Percentiles rank a stretch among this genome's conserved stretches.
Conservation (phyloP, 2,329 filamentous ascomycete species). For the Geoglossum cookeanum region DNA sequence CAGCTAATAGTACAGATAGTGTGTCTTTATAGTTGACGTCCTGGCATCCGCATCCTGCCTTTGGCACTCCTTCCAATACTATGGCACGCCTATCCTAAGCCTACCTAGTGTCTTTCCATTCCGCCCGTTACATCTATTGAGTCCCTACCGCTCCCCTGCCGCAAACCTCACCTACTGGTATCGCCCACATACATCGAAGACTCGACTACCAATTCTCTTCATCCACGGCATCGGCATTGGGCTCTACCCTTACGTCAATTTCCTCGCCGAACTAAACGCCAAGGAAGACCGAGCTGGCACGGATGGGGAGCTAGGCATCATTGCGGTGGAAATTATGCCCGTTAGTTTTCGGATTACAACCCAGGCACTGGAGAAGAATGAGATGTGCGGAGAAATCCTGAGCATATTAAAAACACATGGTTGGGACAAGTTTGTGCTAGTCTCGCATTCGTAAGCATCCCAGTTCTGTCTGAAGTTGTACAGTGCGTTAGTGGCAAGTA, state of each 20-base stretch:
- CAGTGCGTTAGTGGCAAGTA: constrained; percentile 2
- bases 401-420: constrained; percentile 37
- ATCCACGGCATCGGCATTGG: constrained; percentile 55
- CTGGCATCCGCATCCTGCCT: constrained; percentile 23
- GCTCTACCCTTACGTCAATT: constrained; percentile 40
- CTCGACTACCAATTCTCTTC: constrained; percentile 41
- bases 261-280: constrained; percentile 33
- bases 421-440: constrained; percentile 39
- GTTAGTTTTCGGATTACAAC: constrained; percentile 43
- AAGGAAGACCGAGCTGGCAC: constrained; percentile 11
- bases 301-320: constrained; percentile 37
- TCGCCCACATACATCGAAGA: constrained; percentile 40
- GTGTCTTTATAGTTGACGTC: constrained; percentile 33
- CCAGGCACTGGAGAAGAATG: constrained; percentile 29
- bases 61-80: constrained; percentile 32
- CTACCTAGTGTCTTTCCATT: constrained; percentile 37
- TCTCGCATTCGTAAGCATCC: constrained; percentile 28
- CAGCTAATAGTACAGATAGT: constrained; percentile 14
- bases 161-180: constrained; percentile 43
- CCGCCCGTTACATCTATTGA: constrained; percentile 31
- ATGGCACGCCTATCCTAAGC: constrained; percentile 25
- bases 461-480: constrained; percentile 7
- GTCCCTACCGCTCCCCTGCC: constrained; percentile 28
- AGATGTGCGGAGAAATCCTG: constrained; percentile 37
- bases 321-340: constrained; percentile 46